phyloP scores from a whole-genome alignment of 331 rosid genomes.

The Quercus phellos region DNA sequence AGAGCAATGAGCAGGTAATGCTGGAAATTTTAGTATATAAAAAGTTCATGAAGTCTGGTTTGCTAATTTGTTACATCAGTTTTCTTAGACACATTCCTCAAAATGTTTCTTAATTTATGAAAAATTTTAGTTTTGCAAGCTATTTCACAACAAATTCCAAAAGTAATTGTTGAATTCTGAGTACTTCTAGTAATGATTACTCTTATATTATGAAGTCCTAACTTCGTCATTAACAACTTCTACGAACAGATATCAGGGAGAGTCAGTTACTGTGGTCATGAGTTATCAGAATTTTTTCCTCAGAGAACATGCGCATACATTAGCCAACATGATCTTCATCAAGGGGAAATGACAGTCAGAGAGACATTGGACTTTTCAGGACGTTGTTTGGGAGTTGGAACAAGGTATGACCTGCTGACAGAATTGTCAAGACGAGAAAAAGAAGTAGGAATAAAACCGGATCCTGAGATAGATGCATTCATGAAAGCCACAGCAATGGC shows the following conservation, averaged over 20 bases:
- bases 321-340: conserved; percentile 57
- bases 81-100: background rate
- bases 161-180: background rate
- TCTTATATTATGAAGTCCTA: background rate
- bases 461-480: conserved; percentile 62
- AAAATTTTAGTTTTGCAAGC: background rate
- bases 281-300: conserved; percentile 53
- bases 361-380: conserved; percentile 55
- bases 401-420: conserved; percentile 39
- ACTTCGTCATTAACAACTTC: conserved; percentile 8
- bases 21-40: background rate
- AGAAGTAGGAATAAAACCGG: conserved; percentile 46
- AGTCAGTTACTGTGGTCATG: conserved; percentile 56
- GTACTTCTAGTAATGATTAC: background rate
- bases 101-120: background rate
- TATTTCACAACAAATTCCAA: background rate
- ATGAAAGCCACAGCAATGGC: conserved; percentile 58
- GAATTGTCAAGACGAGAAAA: conserved; percentile 50
- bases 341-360: conserved; percentile 65
- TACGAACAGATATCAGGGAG: conserved; percentile 41
- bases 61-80: background rate
- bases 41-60: background rate
- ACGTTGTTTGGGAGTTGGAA: conserved; percentile 58
- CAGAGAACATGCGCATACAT: conserved; percentile 63
- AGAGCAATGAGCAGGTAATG: background rate